Evolutionary conservation across 495 filamentous ascomycete species (phyloP), one percentile per base, ranked within the genome.

Genomic region (Penicillium diatomitis): DNA sequence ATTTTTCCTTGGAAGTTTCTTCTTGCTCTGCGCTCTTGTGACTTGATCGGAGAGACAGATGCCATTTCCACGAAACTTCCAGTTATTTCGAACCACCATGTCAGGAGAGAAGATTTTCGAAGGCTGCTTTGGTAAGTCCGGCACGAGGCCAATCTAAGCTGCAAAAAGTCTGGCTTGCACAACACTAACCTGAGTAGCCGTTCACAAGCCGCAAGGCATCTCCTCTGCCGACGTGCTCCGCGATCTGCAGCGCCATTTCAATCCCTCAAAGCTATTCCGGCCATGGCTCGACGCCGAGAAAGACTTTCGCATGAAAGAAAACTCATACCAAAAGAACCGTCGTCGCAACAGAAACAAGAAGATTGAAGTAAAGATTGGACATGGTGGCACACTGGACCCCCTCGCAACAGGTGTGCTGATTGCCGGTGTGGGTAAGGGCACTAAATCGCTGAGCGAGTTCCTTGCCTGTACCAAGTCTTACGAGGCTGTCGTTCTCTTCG

Each of bases 311-410:
- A 60, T 67, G 1, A 56, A 64, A 5, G 80, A 91, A 53, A 71
- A 60, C 27, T 63, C 70, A 6, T 74, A 65, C 59, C 77, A 84
- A 62, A 73, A 72, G 30, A 70, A 72, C 37, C 77, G 78, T 20
- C 69, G 74, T 56, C 81, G 81, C 65, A 60, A 68, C 38, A 56
- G 69, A 12, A 50, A 48, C 32, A 48, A 51, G 51, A 34, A 67
- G 75, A 0, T 50, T 6, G 75, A 87, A 49, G 84, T 97, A 51
- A 99, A 99, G 71, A 85, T 97, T 56, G 92, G 92, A 12, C 92
- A 99, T 69, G 92, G 94, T 33, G 92, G 92, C 32, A 99, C 92
- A 0, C 77, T 99, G 4, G 92, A 99, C 58, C 92, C 92, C 3
- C 78, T 96, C 53, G 92, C 92, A 9, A 95, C 88, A 2, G 92